A percentile compares a stretch with the other conserved stretches of the same genome.
Evolutionary conservation across 805 yeast genomes (phyloP).

Genomic region (Lipomyces lipofer): DNA sequence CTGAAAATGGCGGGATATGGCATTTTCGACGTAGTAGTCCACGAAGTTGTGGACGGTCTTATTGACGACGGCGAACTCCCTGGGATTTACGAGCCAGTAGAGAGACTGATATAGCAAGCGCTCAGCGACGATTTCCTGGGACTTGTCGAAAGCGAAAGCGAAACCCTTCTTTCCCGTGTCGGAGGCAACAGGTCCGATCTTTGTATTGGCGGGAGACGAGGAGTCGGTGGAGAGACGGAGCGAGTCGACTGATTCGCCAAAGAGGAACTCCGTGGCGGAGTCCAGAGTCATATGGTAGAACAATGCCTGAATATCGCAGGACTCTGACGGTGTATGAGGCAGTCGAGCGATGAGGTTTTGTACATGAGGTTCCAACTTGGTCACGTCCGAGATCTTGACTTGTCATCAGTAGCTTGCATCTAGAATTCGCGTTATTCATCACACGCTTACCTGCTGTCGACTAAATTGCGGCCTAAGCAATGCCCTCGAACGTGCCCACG

Average conservation of each 20-base stretch:
- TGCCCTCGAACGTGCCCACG: slow-evolving; percentile 43
- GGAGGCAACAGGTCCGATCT: slow-evolving; percentile 13
- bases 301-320: slow-evolving; percentile 35
- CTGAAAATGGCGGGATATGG: slow-evolving; percentile 36
- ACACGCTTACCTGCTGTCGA: slow-evolving; percentile 40
- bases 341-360: slow-evolving; percentile 28
- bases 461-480: slow-evolving; percentile 42
- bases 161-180: slow-evolving; percentile 25
- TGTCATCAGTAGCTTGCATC: too few relatives aligned
- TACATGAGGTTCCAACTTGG: slow-evolving; percentile 34
- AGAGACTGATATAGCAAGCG: slow-evolving; percentile 32
- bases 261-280: slow-evolving; percentile 40
- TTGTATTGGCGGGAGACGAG: too few relatives aligned
- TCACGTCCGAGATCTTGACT: slow-evolving; percentile 32
- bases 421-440: too few relatives aligned
- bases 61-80: slow-evolving; percentile 39
- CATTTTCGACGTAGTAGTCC: slow-evolving; percentile 45
- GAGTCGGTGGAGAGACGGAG: slow-evolving; percentile 15
- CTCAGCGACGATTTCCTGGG: slow-evolving; percentile 23
- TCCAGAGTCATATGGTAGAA: slow-evolving; percentile 39
- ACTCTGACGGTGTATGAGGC: slow-evolving; percentile 6
- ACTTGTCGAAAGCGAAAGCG: slow-evolving; percentile 30
- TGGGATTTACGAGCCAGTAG: slow-evolving; percentile 30
- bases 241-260: slow-evolving; percentile 37
- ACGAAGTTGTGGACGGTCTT: slow-evolving; percentile 40